These are phyloP conservation scores for Geotrichum bryndzae DNA, from an alignment of 1,139 yeast species.

Conservation along the genomic window DNA sequence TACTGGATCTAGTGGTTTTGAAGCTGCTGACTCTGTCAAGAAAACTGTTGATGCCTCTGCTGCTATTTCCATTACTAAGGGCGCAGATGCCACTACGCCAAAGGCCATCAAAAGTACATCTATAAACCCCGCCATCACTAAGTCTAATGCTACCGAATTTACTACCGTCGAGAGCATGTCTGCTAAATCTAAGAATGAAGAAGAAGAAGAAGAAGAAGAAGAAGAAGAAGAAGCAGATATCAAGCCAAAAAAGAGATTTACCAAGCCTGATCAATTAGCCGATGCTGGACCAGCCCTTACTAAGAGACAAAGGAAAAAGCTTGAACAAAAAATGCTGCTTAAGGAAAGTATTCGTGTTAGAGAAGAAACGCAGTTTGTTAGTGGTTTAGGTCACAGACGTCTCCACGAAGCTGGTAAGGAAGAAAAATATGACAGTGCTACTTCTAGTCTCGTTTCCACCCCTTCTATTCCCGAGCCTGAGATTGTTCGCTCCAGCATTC, in stretches of 20 bases:
- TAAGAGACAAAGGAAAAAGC: slow-evolving; percentile 9
- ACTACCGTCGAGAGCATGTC: neutral
- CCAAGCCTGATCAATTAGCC: neutral
- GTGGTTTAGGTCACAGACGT: neutral
- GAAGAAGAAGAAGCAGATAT: neutral
- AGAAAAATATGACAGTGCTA: neutral
- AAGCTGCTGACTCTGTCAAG: neutral
- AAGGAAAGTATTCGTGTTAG: slow-evolving; percentile 12
- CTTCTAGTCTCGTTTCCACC: neutral
- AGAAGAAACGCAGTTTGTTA: slow-evolving; percentile 8
- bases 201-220: neutral
- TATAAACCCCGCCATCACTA: neutral
- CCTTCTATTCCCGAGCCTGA: neutral
- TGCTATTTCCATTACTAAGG: neutral
- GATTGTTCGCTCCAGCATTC: neutral
- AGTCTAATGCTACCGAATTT: neutral
- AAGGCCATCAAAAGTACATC: neutral
- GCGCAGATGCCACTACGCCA: neutral
- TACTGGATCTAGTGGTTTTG: neutral
- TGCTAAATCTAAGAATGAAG: neutral
- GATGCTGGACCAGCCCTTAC: neutral
- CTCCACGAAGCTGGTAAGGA: neutral
- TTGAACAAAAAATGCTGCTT: slow-evolving; percentile 5
- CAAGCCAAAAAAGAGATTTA: neutral
- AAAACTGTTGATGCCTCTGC: neutral